These are phyloP conservation scores for Mortierella sp. DNA, from an alignment of 371 early-diverging fungal species.

Conservation along the genomic window DNA sequence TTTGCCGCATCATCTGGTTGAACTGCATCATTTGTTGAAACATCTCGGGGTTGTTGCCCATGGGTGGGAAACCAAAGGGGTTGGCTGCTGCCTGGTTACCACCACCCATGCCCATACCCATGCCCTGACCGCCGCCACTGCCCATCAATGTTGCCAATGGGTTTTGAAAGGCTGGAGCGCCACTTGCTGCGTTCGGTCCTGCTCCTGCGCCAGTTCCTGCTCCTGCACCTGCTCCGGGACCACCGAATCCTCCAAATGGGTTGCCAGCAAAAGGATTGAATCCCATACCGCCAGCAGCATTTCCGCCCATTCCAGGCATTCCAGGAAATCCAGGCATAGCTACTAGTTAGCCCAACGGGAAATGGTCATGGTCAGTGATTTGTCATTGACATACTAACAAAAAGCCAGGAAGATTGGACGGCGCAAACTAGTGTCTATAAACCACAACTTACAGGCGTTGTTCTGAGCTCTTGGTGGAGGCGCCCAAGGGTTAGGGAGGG, in stretches of 20 bases:
- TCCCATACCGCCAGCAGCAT: constrained; percentile 14
- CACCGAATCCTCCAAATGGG: constrained; percentile 27
- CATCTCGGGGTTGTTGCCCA: constrained; percentile 52
- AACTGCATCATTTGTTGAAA: constrained; percentile 59
- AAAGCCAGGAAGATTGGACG: neutral
- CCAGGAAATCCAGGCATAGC: constrained; percentile 29
- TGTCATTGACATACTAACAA: neutral
- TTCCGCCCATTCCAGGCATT: constrained; percentile 35
- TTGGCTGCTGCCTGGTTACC: constrained; percentile 18
- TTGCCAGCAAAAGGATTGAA: constrained; percentile 36
- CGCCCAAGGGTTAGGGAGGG: constrained; percentile 93
- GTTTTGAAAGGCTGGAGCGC: constrained; percentile 35
- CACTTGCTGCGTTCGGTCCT: neutral
- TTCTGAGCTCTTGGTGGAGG: constrained; percentile 46
- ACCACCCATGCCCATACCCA: constrained; percentile 3
- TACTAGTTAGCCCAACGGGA: neutral
- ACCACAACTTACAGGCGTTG: constrained; percentile 25
- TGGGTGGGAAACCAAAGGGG: constrained; percentile 59
- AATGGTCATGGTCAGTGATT: neutral
- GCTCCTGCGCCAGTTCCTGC: constrained; percentile 14
- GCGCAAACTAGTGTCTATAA: neutral
- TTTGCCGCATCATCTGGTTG: constrained; percentile 57
- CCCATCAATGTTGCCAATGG: constrained; percentile 63
- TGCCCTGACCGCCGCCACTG: constrained; percentile 4
- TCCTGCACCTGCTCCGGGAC: constrained; percentile 15